Evolutionary conservation across 2,329 filamentous ascomycete species (phyloP).

Genomic region (Pezicula radicicola): DNA sequence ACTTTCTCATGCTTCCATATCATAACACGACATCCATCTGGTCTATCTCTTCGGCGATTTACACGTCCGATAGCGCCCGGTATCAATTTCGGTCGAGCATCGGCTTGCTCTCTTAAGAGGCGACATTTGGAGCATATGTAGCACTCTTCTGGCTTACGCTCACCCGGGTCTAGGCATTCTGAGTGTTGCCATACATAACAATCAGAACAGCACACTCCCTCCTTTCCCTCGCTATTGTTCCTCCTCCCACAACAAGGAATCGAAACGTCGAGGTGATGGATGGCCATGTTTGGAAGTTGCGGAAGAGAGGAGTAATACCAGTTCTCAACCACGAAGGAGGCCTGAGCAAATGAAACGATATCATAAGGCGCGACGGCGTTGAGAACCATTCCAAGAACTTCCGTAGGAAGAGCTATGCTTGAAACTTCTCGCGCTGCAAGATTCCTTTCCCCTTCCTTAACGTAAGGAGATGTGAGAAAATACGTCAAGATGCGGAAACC

Average conservation of each 20-base stretch:
- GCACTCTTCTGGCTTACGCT: constrained; percentile 1
- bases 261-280: constrained; percentile 3
- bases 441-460: constrained; percentile 1
- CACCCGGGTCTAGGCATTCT: constrained; percentile 4
- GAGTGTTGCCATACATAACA: constrained; percentile 7
- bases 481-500: constrained; percentile 5
- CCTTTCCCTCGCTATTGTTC: constrained; percentile 1
- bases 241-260: constrained; percentile 7
- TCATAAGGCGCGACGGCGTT: constrained; percentile 2
- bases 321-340: constrained; percentile 1
- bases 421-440: constrained; percentile 3
- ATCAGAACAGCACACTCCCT: constrained; percentile 7
- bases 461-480: constrained; percentile 1
- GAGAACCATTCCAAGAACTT: constrained; percentile 4
- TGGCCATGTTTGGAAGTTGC: constrained; percentile 1
- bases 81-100: constrained; percentile 3
- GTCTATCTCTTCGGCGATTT: constrained; percentile 5
- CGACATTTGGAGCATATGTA: constrained; percentile 7
- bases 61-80: constrained; percentile 4
- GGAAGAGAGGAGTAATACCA: constrained; percentile 6
- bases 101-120: constrained; percentile 5
- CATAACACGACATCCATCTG: constrained; percentile 7
- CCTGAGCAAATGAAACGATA: constrained; percentile 5
- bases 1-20: constrained; percentile 5
- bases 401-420: constrained; percentile 1